Evolutionary conservation across 805 yeast species (phyloP).

Genomic region (Saccharomycopsis vini): DNA sequence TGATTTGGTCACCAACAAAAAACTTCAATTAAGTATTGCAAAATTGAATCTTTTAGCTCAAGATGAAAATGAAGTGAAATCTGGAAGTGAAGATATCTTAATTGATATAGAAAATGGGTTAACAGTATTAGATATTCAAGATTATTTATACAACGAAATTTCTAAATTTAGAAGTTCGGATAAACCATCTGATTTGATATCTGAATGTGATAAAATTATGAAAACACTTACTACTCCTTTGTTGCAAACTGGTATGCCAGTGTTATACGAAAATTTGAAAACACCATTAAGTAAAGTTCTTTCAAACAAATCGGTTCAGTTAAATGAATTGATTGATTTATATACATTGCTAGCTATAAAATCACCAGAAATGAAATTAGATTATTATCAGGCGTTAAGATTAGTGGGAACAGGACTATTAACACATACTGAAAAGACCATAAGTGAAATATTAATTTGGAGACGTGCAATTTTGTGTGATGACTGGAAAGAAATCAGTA

Average conservation of each 20-base stretch:
- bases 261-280: slow-evolving; percentile 17
- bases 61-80: slow-evolving; percentile 16
- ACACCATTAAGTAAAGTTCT: slow-evolving; percentile 27
- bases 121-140: slow-evolving; percentile 42
- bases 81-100: slow-evolving; percentile 24
- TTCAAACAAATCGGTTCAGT: slow-evolving; percentile 31
- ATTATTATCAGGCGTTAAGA: slow-evolving; percentile 41
- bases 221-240: slow-evolving; percentile 23
- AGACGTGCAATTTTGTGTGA: slow-evolving; percentile 46
- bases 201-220: slow-evolving; percentile 21
- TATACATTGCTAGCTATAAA: slow-evolving; percentile 37
- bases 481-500: slow-evolving; percentile 37
- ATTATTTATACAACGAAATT: slow-evolving; percentile 26
- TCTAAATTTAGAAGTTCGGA: slow-evolving; percentile 1
- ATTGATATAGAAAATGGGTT: slow-evolving; percentile 43
- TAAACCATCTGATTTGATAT: not conserved
- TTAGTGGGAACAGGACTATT: slow-evolving; percentile 33
- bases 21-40: slow-evolving; percentile 58
- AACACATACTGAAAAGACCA: slow-evolving; percentile 25
- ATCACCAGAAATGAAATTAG: slow-evolving; percentile 23
- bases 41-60: slow-evolving; percentile 53
- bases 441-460: slow-evolving; percentile 42
- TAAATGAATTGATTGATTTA: slow-evolving; percentile 42
- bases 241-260: slow-evolving; percentile 17
- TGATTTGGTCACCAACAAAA: slow-evolving; percentile 38